These are phyloP conservation scores for Entophlyctis helioformis DNA, from an alignment of 192 early-diverging fungal genomes.

Conservation along the genomic window DNA sequence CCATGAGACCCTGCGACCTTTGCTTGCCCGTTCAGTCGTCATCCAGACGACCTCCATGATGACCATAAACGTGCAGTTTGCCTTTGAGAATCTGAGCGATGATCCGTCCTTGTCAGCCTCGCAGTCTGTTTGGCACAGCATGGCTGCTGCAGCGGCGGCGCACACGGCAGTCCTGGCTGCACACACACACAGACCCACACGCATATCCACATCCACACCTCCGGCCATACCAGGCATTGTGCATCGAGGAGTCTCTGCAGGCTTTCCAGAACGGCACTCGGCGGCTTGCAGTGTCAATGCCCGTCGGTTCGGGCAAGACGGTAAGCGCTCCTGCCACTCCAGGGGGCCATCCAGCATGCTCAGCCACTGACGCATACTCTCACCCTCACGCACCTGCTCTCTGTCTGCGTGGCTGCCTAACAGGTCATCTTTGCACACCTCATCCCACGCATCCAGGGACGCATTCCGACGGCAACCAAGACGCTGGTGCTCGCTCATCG, in stretches of 20 bases:
- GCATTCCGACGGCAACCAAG: conserved; percentile 54
- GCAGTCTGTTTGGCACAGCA: too few species aligned
- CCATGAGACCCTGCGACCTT: too few species aligned
- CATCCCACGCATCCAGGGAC: conserved; percentile 52
- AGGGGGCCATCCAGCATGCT: too few species aligned
- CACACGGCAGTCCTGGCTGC: too few species aligned
- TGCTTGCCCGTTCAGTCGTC: too few species aligned
- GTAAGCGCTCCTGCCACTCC: conserved; percentile 24
- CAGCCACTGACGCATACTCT: neutral
- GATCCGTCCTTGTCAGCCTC: too few species aligned
- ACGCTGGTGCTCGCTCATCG: conserved; percentile 80
- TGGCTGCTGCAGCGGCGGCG: too few species aligned
- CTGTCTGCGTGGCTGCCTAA: neutral
- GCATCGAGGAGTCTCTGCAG: conserved; percentile 56
- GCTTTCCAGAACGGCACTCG: conserved; percentile 40
- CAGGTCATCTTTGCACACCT: conserved; percentile 73
- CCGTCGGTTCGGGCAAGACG: conserved; percentile 79
- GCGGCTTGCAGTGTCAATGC: conserved; percentile 67
- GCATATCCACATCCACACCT: conserved; percentile 28
- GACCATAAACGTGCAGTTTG: too few species aligned
- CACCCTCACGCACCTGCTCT: neutral
- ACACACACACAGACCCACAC: too few species aligned
- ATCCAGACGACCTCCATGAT: too few species aligned
- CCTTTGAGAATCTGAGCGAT: too few species aligned
- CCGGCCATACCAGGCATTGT: conserved; percentile 77